Base-by-base conservation (phyloP, 768 basidiomycete species). In the Peribolospora kevripleyi region DNA sequence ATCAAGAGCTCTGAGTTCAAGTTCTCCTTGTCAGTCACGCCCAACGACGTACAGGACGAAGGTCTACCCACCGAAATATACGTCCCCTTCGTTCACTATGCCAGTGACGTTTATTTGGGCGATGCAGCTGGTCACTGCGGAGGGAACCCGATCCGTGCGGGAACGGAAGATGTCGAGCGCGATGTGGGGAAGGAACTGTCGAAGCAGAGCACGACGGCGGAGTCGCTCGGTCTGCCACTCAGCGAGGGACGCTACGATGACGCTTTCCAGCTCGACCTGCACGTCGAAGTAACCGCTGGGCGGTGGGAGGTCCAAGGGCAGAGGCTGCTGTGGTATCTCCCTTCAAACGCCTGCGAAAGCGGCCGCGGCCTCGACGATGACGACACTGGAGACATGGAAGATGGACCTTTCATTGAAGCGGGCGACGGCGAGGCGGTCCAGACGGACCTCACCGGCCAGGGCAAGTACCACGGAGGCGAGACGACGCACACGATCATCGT, bases 71-170 rank as follows among this genome's bases (percentile, higher is more conserved):
- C 87, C 14, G 93, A 93, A 72, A 79, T 97, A 25, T 98, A 75
- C 65, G 66, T 97, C 1, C 93, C 93, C 4, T 72, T 86, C 51
- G 79, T 91, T 14, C 93, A 98, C 65, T 98, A 79, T 65, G 84
- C 81, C 3, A 50, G 36, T 52, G 56, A 46, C 56, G 57, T 55
- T 54, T 53, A n/a, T 25, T 51, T 14, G 50, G 5, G 48, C 3
- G 40, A 39, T 42, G 51, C 40, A 36, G 50, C 41, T 45, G 46
- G 11, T 13, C 41, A 25, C 25, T 25, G 25, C 25, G 25, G 25
- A 25, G 25, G 25, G 1, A 25, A 25, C 25, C 25, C 25, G 1
- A 25, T 25, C 25, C 25, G 25, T 25, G 25, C 25, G 25, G 25
- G 25, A 25, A 25, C 25, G 25, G 25, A 25, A 25, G 25, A 25